Base-by-base conservation (phyloP, 176 grass and related monocot species). In the Tuctoria greenei region DNA sequence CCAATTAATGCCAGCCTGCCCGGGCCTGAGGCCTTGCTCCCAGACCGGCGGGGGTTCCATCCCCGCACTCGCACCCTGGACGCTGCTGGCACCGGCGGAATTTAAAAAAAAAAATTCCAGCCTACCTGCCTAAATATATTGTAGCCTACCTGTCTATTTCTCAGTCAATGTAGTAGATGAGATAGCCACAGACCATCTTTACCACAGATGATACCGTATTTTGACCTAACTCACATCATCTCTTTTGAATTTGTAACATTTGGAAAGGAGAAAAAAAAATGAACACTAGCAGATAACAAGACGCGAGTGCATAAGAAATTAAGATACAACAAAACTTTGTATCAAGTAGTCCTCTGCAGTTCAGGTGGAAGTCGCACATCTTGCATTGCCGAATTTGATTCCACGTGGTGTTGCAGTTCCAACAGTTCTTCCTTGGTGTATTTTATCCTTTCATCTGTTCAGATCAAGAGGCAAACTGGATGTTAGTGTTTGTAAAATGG, bases 361-460 rank as follows among this genome's bases (percentile, higher is more conserved):
- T 89, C 74, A 39, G 73, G 79, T 71, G 82, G 90, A 86, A 92
- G 49, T n/a, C 0, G 26, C 58, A 68, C 24, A 65, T 13, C 79
- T 76, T 58, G 16, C 44, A 62, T 62, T 20, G 44, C 50, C 40
- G 13, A 69, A 79, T 79, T 82, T 54, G 72, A 71, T 56, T 70
- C 36, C 35, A 7, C 57, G 20, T 31, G 77, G 44, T 66, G 9
- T 84, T 92, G 61, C 54, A 95, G 51, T 67, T 87, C 86, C 84
- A 92, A 39, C 65, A 96, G 20, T 92, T 96, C 86, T 61, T 84
- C 77, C 37, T 21, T 85, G 74, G 31, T 81, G 76, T 92, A 96
- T 77, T 81, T 91, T 85, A 89, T 83, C 61, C 89, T 96, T 88
- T 92, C 86, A 89, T 96, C 92, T 96, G 73, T 80, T 72, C 7